Conservation (phyloP, 139 green algal genomes). For the Micromonas commoda region DNA sequence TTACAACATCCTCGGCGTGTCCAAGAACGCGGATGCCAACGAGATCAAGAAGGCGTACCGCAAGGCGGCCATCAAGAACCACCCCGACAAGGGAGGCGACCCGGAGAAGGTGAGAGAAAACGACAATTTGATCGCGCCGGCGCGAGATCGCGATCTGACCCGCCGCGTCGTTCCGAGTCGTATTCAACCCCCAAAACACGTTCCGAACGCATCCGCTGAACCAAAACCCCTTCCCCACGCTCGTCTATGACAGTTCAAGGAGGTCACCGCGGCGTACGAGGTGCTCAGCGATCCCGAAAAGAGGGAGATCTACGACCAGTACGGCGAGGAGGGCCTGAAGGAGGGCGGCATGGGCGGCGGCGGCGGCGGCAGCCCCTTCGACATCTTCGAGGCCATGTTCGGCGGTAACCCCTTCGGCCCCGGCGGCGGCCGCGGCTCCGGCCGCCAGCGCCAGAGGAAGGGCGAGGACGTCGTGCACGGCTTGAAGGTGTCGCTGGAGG, state of each 20-base stretch:
- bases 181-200: no score
- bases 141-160: no score
- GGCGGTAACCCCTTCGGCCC: slow-evolving; percentile 41
- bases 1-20: slow-evolving; percentile 88
- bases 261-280: slow-evolving; percentile 97
- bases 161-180: not conserved
- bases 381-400: slow-evolving; percentile 91
- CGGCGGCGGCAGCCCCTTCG: slow-evolving; percentile 67
- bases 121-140: not conserved
- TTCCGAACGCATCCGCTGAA: no score
- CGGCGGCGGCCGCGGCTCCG: slow-evolving; percentile 21
- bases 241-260: slow-evolving; percentile 97
- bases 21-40: slow-evolving; percentile 37
- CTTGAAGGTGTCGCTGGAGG: slow-evolving; percentile 83
- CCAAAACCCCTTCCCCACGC: no score
- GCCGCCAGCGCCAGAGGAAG: slow-evolving; percentile 43
- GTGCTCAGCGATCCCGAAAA: slow-evolving; percentile 92
- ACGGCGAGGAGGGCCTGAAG: slow-evolving; percentile 98
- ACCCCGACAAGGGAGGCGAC: slow-evolving; percentile 60
- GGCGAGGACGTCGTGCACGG: slow-evolving; percentile 93
- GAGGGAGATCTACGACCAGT: slow-evolving; percentile 94
- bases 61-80: slow-evolving; percentile 40
- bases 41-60: slow-evolving; percentile 55
- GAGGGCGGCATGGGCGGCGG: slow-evolving; percentile 79
- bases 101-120: slow-evolving; percentile 60